Evolutionary conservation across 2,329 filamentous ascomycete species (phyloP).

Genomic region (Fusarium luffae): DNA sequence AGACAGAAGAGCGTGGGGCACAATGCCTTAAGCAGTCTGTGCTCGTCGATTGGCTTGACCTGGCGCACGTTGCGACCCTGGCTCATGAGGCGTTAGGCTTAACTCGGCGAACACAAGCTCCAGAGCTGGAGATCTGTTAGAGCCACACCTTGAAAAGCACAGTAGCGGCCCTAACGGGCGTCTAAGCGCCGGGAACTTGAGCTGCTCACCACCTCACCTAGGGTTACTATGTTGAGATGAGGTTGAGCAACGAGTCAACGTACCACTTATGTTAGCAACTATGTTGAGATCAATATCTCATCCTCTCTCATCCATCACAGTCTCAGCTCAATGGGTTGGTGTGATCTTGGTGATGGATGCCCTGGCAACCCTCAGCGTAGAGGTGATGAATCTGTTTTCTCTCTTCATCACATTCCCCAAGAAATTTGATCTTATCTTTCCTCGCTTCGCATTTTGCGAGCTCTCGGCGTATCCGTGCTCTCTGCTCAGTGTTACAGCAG

Average conservation of each 20-base stretch:
- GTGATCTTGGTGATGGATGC: slow-evolving; percentile 30
- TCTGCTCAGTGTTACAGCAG: background rate
- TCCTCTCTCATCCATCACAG: slow-evolving; percentile 22
- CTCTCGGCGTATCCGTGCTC: slow-evolving; percentile 20
- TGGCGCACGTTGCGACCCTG: slow-evolving; percentile 36
- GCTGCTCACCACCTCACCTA: slow-evolving; percentile 25
- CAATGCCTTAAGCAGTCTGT: slow-evolving; percentile 33
- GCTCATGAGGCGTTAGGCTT: slow-evolving; percentile 33
- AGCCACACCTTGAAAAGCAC: slow-evolving; percentile 46
- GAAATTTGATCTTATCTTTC: slow-evolving; percentile 1
- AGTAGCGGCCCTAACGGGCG: slow-evolving; percentile 45
- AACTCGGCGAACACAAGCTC: slow-evolving; percentile 26
- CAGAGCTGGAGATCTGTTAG: slow-evolving; percentile 25
- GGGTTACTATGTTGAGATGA: slow-evolving; percentile 12
- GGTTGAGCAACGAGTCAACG: slow-evolving; percentile 21
- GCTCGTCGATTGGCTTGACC: slow-evolving; percentile 31
- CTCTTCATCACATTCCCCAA: slow-evolving; percentile 21
- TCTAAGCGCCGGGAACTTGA: slow-evolving; percentile 47
- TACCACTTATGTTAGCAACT: background rate
- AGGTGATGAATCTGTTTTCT: slow-evolving; percentile 23
- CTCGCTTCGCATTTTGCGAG: slow-evolving; percentile 4
- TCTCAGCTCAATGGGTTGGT: slow-evolving; percentile 7
- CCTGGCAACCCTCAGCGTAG: slow-evolving; percentile 25
- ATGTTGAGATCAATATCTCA: background rate
- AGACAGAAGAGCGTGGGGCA: slow-evolving; percentile 29